Conservation (phyloP, 148 eudicot species). For the Dianthus caryophyllus region DNA sequence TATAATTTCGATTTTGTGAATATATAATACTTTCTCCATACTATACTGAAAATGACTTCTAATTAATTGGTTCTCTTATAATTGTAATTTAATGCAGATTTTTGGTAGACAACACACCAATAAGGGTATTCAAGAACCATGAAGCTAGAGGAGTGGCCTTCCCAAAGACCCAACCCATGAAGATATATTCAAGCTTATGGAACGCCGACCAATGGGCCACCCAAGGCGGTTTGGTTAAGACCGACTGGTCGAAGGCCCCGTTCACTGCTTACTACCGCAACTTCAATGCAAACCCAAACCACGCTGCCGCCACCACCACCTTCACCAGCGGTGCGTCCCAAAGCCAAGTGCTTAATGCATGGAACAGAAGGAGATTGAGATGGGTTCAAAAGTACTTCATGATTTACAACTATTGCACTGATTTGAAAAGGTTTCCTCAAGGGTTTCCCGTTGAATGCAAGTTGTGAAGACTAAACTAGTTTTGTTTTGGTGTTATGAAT, state of each 20-base stretch:
- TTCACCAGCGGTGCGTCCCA: conserved; percentile 27
- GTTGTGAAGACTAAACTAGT: background rate
- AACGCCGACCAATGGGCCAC: conserved; percentile 73
- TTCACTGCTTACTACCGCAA: conserved; percentile 45
- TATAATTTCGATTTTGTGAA: no score
- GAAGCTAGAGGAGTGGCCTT: conserved; percentile 51
- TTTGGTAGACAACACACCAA: conserved; percentile 55
- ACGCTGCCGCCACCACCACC: conserved; percentile 22
- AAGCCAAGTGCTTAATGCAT: conserved; percentile 35
- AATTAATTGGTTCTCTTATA: background rate
- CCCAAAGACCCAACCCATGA: conserved; percentile 64
- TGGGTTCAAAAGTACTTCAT: conserved; percentile 58
- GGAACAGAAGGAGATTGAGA: conserved; percentile 39
- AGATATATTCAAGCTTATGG: conserved; percentile 61
- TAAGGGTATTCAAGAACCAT: conserved; percentile 55
- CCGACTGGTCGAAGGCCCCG: conserved; percentile 56
- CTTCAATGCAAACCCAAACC: conserved; percentile 41
- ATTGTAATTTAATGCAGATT: conserved; percentile 34
- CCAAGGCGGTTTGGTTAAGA: conserved; percentile 52
- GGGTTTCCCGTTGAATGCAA: conserved; percentile 48
- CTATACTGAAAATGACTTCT: background rate
- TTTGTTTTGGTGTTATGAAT: background rate
- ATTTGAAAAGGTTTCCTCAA: conserved; percentile 43
- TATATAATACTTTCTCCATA: no score
- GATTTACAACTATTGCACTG: conserved; percentile 56